Evolutionary conservation across 257 asterid genomes (phyloP).

Genomic region (Voacanga thouarsii): DNA sequence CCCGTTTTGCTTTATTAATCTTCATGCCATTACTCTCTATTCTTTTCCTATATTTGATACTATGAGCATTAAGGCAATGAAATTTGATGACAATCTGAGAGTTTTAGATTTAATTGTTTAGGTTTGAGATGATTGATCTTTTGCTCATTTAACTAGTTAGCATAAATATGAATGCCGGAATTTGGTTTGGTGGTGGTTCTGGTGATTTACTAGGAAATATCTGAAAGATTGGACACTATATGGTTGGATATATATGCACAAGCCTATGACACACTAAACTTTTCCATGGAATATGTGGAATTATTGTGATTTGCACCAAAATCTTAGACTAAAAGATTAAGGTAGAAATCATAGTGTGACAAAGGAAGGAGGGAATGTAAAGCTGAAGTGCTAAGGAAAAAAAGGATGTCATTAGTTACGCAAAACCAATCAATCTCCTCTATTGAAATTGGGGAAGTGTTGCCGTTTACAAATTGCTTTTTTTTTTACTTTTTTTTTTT

Average conservation of each 20-base stretch:
- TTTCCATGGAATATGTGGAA: neutral
- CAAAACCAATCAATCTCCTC: neutral
- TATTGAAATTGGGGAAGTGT: neutral
- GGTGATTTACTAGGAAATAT: neutral
- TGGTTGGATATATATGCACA: neutral
- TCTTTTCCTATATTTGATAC: neutral
- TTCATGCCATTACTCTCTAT: neutral
- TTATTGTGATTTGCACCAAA: neutral
- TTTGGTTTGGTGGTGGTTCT: neutral
- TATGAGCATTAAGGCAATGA: neutral
- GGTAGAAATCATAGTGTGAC: neutral
- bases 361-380: neutral
- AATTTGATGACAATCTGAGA: neutral
- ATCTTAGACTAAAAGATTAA: neutral
- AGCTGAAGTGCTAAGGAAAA: neutral
- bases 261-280: neutral
- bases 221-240: neutral
- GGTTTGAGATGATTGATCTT: neutral
- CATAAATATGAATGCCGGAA: neutral
- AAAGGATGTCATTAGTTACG: neutral
- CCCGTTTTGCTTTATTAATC: neutral
- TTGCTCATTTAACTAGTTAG: neutral
- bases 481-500: neutral
- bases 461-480: neutral
- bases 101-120: neutral